Evolutionary conservation across 169 alveolate genomes (phyloP).

Genomic region (Theileria orientalis): DNA sequence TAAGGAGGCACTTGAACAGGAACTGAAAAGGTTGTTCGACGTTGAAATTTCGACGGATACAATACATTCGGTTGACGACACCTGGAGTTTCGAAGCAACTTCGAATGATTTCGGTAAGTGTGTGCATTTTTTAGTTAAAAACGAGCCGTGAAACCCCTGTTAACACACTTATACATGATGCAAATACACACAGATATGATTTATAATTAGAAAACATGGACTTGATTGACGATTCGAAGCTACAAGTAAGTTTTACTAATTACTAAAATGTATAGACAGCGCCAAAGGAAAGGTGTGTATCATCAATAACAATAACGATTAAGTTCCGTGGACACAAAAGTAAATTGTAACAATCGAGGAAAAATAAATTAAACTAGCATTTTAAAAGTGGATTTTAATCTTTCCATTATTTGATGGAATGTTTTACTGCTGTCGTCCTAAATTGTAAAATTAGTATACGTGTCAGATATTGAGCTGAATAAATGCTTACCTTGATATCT

Average conservation of each 20-base stretch:
- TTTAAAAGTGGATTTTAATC: conserved; percentile 15
- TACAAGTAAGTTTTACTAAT: not conserved
- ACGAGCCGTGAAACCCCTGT: not conserved
- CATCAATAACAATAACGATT: too few species aligned
- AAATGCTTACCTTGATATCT: conserved; percentile 21
- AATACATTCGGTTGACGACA: conserved; percentile 37
- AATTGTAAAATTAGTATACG: not conserved
- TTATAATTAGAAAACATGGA: too few species aligned
- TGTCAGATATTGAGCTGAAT: too few species aligned
- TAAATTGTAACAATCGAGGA: not conserved
- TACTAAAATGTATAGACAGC: too few species aligned
- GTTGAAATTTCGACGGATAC: conserved; percentile 47
- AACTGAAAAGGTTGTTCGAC: conserved; percentile 23
- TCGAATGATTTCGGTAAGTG: not conserved
- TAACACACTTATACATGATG: not conserved
- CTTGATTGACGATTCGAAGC: not conserved
- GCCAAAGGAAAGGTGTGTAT: too few species aligned
- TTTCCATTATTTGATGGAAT: conserved; percentile 37
- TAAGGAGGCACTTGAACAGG: conserved; percentile 18
- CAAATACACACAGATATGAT: not conserved
- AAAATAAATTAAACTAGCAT: not conserved
- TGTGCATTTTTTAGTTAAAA: too few species aligned
- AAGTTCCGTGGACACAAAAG: too few species aligned
- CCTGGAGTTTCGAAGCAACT: conserved; percentile 6
- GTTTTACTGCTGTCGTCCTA: conserved; percentile 41